A percentile compares a stretch with the other conserved stretches of the same genome.
Evolutionary conservation across 192 early-diverging fungal species (phyloP).

Genomic region (Glomus cerebriforme): DNA sequence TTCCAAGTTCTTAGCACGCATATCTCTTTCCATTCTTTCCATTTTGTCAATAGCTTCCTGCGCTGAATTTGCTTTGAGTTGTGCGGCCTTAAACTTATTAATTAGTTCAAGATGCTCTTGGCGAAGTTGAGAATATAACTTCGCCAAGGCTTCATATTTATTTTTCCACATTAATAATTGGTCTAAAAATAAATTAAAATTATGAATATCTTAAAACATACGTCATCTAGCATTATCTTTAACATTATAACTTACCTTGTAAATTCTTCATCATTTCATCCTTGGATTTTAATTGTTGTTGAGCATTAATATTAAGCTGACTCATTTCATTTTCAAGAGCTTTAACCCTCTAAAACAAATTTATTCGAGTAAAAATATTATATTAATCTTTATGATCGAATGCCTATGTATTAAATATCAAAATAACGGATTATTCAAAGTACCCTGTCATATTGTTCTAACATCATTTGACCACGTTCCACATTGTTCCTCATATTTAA

Average conservation of each 20-base stretch:
- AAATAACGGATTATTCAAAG: conserved; percentile 17
- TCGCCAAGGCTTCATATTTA: conserved; percentile 97
- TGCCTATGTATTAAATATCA: not conserved
- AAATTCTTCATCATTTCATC: conserved; percentile 83
- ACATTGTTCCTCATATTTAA: conserved; percentile 74
- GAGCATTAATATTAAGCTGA: conserved; percentile 65
- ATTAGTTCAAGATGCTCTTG: conserved; percentile 94
- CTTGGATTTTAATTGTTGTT: conserved; percentile 76
- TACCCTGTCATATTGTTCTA: conserved; percentile 87
- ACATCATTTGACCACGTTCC: conserved; percentile 78
- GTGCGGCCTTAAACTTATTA: conserved; percentile 85
- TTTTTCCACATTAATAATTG: conserved; percentile 96
- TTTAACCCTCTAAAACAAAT: conserved; percentile 64
- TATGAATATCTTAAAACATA: not conserved
- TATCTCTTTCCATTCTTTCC: conserved; percentile 76
- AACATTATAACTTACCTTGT: conserved; percentile 58
- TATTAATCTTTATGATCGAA: conserved; percentile 15
- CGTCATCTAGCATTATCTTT: not conserved
- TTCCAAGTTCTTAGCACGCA: conserved; percentile 75
- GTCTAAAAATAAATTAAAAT: conserved; percentile 46
- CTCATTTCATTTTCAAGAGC: conserved; percentile 83
- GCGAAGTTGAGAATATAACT: conserved; percentile 95
- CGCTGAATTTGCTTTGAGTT: conserved; percentile 77
- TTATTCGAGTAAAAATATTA: not conserved
- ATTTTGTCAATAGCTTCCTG: conserved; percentile 83